phyloP scores from a whole-genome alignment of 2,329 filamentous ascomycete species.

The Ophidiomyces ophidiicola region DNA sequence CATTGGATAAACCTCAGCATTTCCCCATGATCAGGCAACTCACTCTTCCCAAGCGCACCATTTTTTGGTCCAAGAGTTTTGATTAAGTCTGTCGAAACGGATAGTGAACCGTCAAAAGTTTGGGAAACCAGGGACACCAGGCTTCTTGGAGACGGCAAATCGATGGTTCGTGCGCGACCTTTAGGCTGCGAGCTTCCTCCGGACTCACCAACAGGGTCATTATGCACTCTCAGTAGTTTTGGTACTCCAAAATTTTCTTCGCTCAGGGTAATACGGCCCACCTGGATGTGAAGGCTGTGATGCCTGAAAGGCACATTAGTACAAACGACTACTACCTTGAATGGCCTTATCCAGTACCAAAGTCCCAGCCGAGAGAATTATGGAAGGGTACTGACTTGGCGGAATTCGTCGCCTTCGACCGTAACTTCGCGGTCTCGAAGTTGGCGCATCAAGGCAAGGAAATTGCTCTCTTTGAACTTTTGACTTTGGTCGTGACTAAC shows the following conservation, averaged over 20 bases:
- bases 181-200: background rate
- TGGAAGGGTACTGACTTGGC: conserved; percentile 36
- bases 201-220: conserved; percentile 8
- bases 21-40: background rate
- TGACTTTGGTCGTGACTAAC: conserved; percentile 55
- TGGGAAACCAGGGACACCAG: background rate
- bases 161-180: conserved; percentile 2
- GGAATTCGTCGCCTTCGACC: conserved; percentile 54
- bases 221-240: background rate
- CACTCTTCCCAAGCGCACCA: no score
- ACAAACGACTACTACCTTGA: conserved; percentile 21
- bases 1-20: conserved; percentile 3
- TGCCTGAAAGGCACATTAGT: conserved; percentile 28
- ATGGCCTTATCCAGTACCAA: conserved; percentile 27
- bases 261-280: conserved; percentile 34
- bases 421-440: conserved; percentile 60
- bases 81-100: no score
- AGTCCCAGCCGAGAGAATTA: conserved; percentile 26
- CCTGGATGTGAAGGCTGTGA: conserved; percentile 37
- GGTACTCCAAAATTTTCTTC: conserved; percentile 7
- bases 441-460: conserved; percentile 63
- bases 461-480: conserved; percentile 69
- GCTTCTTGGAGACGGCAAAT: background rate
- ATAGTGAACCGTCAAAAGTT: background rate
- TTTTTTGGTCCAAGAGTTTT: no score